Evolutionary conservation across 768 basidiomycete species (phyloP).

Genomic region (Phylloporus scabripes): DNA sequence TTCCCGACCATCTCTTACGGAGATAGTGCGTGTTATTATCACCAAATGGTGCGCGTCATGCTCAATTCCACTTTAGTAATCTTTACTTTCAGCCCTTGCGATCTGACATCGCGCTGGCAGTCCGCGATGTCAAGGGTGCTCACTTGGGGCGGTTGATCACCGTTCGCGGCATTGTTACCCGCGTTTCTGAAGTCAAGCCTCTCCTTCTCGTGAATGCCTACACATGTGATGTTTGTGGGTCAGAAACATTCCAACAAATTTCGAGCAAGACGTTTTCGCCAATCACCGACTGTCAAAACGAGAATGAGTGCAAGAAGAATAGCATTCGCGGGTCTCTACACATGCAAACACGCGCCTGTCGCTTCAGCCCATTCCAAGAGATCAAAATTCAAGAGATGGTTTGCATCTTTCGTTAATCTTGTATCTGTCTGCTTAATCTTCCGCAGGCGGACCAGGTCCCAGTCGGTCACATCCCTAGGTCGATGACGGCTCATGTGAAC

Average conservation of each 20-base stretch:
- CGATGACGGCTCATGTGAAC: conserved; percentile 95
- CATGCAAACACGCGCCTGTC: conserved; percentile 97
- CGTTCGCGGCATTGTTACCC: conserved; percentile 95
- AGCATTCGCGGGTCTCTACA: conserved; percentile 84
- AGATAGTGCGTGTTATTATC: conserved; percentile 72
- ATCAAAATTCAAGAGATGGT: conserved; percentile 99
- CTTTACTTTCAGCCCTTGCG: conserved; percentile 88
- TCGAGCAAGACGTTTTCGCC: conserved; percentile 88
- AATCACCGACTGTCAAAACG: conserved; percentile 82
- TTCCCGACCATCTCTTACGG: conserved; percentile 87
- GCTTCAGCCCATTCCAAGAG: conserved; percentile 98
- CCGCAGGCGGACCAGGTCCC: conserved; percentile 94
- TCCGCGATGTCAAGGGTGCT: conserved; percentile 80
- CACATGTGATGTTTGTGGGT: conserved; percentile 96
- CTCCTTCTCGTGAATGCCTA: conserved; percentile 96
- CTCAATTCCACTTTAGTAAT: conserved; percentile 52
- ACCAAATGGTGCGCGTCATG: not conserved
- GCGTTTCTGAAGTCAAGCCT: conserved; percentile 98
- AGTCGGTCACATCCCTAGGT: conserved; percentile 96
- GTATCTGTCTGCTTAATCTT: conserved; percentile 7
- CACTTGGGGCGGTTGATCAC: conserved; percentile 94
- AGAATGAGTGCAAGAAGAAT: conserved; percentile 80
- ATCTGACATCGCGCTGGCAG: conserved; percentile 75
- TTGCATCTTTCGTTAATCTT: conserved; percentile 7
- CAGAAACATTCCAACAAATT: conserved; percentile 98